Evolutionary conservation across 768 basidiomycete genomes (phyloP).

Genomic region (Guyanaporus albipodus): DNA sequence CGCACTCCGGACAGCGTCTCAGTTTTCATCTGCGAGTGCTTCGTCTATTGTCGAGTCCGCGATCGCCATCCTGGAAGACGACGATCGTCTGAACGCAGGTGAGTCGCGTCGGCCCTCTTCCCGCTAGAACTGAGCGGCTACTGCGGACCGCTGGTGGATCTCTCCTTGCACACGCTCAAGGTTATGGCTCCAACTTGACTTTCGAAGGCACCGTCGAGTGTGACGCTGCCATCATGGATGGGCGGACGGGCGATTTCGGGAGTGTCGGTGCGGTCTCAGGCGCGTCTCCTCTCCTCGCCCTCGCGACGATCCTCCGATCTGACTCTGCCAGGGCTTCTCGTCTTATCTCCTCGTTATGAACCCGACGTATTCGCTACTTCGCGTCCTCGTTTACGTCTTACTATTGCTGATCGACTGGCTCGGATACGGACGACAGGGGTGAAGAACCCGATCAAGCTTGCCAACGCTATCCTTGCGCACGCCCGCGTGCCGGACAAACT

Average conservation of each 20-base stretch:
- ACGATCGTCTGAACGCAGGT: constrained; percentile 71
- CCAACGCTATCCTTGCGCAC: constrained; percentile 53
- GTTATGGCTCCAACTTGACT: constrained; percentile 77
- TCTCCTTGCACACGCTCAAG: constrained; percentile 29
- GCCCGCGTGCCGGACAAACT: constrained; percentile 45
- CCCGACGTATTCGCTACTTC: no score
- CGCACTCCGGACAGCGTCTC: constrained; percentile 31
- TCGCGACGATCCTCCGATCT: background rate
- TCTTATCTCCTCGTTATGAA: background rate
- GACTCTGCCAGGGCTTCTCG: background rate
- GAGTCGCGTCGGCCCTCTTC: background rate
- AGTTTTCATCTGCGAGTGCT: constrained; percentile 23
- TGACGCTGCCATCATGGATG: constrained; percentile 72
- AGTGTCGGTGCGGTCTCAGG: constrained; percentile 73
- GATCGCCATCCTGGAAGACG: constrained; percentile 60
- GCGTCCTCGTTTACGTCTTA: no score
- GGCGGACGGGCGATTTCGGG: constrained; percentile 51
- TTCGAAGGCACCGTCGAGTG: constrained; percentile 75
- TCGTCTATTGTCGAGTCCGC: constrained; percentile 50
- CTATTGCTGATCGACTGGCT: no score
- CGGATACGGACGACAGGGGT: constrained; percentile 43
- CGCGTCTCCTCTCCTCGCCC: constrained; percentile 19
- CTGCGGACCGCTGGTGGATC: background rate
- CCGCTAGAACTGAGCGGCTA: background rate
- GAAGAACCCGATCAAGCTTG: constrained; percentile 64